phyloP scores from a whole-genome alignment of 2,329 filamentous ascomycete species.

The Tolypocladium tundrense region DNA sequence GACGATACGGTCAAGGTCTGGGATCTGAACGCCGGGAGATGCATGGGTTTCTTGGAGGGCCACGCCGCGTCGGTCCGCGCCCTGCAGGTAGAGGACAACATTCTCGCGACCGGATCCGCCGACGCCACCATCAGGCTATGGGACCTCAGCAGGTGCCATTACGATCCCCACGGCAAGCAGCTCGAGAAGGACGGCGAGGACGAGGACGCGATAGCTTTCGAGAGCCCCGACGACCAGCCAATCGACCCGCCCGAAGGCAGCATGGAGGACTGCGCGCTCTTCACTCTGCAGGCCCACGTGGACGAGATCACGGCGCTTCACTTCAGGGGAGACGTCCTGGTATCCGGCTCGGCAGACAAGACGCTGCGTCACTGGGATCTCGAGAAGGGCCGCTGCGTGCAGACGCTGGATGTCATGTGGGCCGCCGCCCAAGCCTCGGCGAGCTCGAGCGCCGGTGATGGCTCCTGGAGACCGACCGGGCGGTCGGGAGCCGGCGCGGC shows the following conservation, averaged over 20 bases:
- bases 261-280: slow-evolving; percentile 84
- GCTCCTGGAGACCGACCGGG: slow-evolving; percentile 62
- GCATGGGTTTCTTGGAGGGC: slow-evolving; percentile 83
- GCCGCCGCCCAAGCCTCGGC: slow-evolving; percentile 82
- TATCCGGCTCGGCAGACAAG: slow-evolving; percentile 95
- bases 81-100: slow-evolving; percentile 89
- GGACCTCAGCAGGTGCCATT: slow-evolving; percentile 85
- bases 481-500: slow-evolving; percentile 55
- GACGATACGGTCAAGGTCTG: slow-evolving; percentile 94
- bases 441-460: slow-evolving; percentile 50
- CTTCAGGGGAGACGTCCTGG: slow-evolving; percentile 78
- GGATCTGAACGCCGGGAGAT: slow-evolving; percentile 89
- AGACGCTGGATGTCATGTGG: slow-evolving; percentile 97
- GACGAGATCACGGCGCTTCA: slow-evolving; percentile 91
- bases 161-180: slow-evolving; percentile 58
- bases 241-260: slow-evolving; percentile 66
- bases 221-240: slow-evolving; percentile 56
- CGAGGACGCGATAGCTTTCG: slow-evolving; percentile 61
- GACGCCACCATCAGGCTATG: slow-evolving; percentile 91
- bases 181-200: slow-evolving; percentile 51
- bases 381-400: slow-evolving; percentile 91
- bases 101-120: slow-evolving; percentile 87
- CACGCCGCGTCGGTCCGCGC: slow-evolving; percentile 90
- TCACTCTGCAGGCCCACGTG: slow-evolving; percentile 79
- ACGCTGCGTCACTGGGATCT: slow-evolving; percentile 96